Evolutionary conservation across 768 basidiomycete genomes (phyloP), one percentile per base, ranked within the genome.

Genomic region (Serpula lacrymans): DNA sequence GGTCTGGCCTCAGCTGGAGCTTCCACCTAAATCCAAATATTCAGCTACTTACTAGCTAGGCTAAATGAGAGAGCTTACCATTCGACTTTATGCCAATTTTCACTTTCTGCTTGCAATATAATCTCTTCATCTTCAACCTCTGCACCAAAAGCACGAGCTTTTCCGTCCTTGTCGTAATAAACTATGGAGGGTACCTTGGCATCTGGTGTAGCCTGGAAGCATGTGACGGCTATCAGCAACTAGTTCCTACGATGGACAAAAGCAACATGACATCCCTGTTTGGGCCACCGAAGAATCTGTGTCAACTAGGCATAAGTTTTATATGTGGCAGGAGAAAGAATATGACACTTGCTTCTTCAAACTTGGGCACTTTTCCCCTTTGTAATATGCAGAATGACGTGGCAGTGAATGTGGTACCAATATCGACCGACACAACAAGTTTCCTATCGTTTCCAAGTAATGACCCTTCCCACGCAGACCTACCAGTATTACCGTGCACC

Each of bases 121-220:
- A 65, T 50, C 9, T 59, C 56, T 22, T 64, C 60, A 12, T 62
- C 54, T 10, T 49, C 16, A 0, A 72, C 64, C 42, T 74, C 73
- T 1, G 71, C 72, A 0, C 75, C 75, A 4, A 67, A 54, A 0
- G 74, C 75, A 26, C 51, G 61, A 3, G 68, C 55, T 1, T 27
- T 25, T 2, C 71, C 74, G n/a, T 58, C 43, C 7, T 46, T 38
- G 41, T 74, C 73, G 43, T 77, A 77, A 42, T 70, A 71, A 11
- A 77, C 41, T 23, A 74, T 56, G 0, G 72, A 70, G 0, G 72
- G 75, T 29, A 77, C 71, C 43, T 75, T 77, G 17, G 62, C 67
- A 38, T 74, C 68, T 4, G 70, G 68, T 3, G 68, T 68, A n/a
- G 65, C 56, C 4, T 64, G 57, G n/a, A 71, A n/a, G n/a, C 68